Base-by-base conservation (phyloP, 495 filamentous ascomycete genomes). In the Penicillium salamii region DNA sequence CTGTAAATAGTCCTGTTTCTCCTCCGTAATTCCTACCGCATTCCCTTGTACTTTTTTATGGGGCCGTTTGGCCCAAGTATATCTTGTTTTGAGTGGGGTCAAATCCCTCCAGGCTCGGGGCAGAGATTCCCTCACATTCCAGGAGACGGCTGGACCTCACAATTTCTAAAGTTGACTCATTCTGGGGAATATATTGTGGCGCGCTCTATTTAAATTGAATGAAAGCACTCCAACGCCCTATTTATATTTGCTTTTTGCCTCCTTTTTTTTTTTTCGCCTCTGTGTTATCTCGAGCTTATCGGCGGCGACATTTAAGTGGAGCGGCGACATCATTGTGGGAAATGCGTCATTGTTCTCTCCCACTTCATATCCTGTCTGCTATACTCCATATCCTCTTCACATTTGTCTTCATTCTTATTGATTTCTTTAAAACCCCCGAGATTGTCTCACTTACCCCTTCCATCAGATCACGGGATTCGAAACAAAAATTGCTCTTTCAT, bases 311-410 rank as follows among this genome's bases (percentile, higher is more conserved):
- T n/a, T 34, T 12, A 32, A 59, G 63, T 65, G 63, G 61, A 67
- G 58, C 58, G 61, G 61, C 61, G 61, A 65, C 63, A 65, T 65
- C 63, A 67, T 62, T 53, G 17, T 52, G 26, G 32, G 23, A 40
- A 57, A 52, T 50, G 50, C 55, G 48, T 59, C 50, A 59, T 62
- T 52, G 32, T 43, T 41, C 23, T 66, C 51, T 53, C 45, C 49
- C 52, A 50, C 48, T 47, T 29, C 51, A 54, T 40, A 35, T 43
- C 18, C 36, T 9, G 12, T 37, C 37, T 45, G 34, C 15, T 26
- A 34, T 17, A n/a, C 53, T 41, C 23, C 31, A 31, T 52, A 42
- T 32, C 35, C 21, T 17, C 28, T 31, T 9, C n/a, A n/a, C n/a
- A n/a, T n/a, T n/a, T n/a, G n/a, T n/a, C n/a, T n/a, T n/a, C n/a